These are phyloP conservation scores for Eucalyptus cloeziana DNA, from an alignment of 345 rosid genomes.

Conservation along the genomic window DNA sequence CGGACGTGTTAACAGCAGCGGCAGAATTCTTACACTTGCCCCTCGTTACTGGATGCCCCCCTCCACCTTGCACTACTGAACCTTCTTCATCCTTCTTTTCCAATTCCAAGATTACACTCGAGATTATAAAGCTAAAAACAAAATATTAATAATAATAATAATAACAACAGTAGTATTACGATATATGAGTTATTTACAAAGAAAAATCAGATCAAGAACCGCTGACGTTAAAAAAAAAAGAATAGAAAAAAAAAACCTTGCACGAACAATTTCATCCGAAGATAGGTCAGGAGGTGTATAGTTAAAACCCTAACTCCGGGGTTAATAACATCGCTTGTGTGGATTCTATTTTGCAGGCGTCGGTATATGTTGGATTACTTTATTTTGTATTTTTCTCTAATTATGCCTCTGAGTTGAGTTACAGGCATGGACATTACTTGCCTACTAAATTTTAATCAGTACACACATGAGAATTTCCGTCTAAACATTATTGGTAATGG, in stretches of 20 bases:
- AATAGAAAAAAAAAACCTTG: too few relatives aligned
- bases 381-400: neutral
- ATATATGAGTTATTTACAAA: neutral
- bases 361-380: neutral
- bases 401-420: neutral
- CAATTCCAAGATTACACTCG: neutral
- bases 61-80: neutral
- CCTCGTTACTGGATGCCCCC: neutral
- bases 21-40: conserved; percentile 25
- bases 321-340: neutral
- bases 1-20: conserved; percentile 16
- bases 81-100: neutral
- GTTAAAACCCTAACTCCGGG: neutral
- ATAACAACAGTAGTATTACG: neutral
- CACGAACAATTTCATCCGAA: neutral
- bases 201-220: neutral
- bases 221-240: neutral
- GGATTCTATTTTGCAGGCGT: neutral
- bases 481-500: neutral
- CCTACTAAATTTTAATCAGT: neutral
- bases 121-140: neutral
- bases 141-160: neutral
- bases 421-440: neutral
- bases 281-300: neutral
- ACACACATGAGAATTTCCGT: neutral